A percentile compares a stretch with the other conserved stretches of the same genome.
Conservation (phyloP, 164 flowering plant species). For the Buxus sempervirens region DNA sequence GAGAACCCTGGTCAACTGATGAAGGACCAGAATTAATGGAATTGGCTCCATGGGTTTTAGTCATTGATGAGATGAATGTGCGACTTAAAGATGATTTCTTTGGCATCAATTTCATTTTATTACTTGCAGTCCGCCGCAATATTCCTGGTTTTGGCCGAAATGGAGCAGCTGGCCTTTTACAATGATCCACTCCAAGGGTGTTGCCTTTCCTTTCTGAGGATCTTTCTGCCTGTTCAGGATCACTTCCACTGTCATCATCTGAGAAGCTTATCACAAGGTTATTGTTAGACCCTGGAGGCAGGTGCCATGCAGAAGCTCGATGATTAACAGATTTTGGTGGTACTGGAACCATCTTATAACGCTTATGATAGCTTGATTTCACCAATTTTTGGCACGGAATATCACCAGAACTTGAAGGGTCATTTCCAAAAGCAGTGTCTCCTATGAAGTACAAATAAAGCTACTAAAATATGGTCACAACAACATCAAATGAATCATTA, state of each 20-base stretch:
- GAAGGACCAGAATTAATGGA: conserved; percentile 28
- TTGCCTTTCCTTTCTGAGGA: conserved; percentile 22
- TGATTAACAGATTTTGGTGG: conserved; percentile 23
- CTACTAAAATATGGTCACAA: not conserved
- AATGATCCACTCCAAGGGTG: conserved; percentile 11
- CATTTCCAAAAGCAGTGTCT: conserved; percentile 18
- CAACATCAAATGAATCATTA: not conserved
- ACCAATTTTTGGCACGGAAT: conserved; percentile 16
- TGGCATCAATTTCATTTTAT: conserved; percentile 26
- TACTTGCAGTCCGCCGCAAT: conserved; percentile 17
- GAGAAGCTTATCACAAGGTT: conserved; percentile 81
- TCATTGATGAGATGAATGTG: conserved; percentile 31
- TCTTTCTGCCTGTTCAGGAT: conserved; percentile 39
- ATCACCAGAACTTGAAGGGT: conserved; percentile 18
- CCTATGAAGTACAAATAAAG: conserved; percentile 25
- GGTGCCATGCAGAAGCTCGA: conserved; percentile 24
- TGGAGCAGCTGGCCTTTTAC: conserved; percentile 27
- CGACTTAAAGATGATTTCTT: conserved; percentile 35
- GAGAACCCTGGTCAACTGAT: conserved; percentile 28
- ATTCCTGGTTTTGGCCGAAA: conserved; percentile 24
- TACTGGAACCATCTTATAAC: conserved; percentile 25
- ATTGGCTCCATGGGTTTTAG: conserved; percentile 26
- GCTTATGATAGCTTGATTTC: conserved; percentile 24
- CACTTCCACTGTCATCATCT: conserved; percentile 75
- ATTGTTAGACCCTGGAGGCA: conserved; percentile 17